Evolutionary conservation across 768 basidiomycete genomes (phyloP), one percentile per base, ranked within the genome.

Genomic region (Phallus indusiatus): DNA sequence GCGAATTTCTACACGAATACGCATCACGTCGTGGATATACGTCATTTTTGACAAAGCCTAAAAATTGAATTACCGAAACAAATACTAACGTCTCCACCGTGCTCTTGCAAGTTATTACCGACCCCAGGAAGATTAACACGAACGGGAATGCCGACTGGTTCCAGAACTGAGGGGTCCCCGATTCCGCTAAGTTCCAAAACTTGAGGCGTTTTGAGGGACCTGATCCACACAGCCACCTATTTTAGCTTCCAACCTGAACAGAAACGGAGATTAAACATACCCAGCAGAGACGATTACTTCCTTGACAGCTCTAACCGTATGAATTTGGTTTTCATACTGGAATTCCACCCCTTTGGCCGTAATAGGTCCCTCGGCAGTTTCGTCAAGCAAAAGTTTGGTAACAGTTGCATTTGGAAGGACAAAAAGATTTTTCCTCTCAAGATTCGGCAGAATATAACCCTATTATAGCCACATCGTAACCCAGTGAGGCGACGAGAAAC

Each of bases 71-170:
- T 28, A 28, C 28, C 28, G 7, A 28, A 28, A 28, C 28, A 28
- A 28, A 28, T 28, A 28, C 28, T 28, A 7, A 28, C 28, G 28
- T 28, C 28, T 28, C 28, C 28, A 28, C 28, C 28, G 59, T 83
- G 76, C 59, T 80, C 76, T 64, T 78, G 78, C 53, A 77, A 62
- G 62, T 88, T 80, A 65, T 85, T 83, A 11, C 90, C 89, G 0
- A 94, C 89, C 17, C 84, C 85, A 1, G 86, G 86, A 12, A 90
- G 78, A 55, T 88, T 81, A 14, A 86, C 75, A 24, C 81, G 54
- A 59, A 75, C 72, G 7, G 70, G 63, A 35, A 91, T 77, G 10
- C 73, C 74, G 55, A 78, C 70, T 35, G 69, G 71, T 46, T 76
- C 65, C 46, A 90, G 71, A 47, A 85, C 63, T 0, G 69, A 66